Evolutionary conservation across 345 rosid genomes (phyloP), one percentile per base, ranked within the genome.

Genomic region (Trapa bicornis): DNA sequence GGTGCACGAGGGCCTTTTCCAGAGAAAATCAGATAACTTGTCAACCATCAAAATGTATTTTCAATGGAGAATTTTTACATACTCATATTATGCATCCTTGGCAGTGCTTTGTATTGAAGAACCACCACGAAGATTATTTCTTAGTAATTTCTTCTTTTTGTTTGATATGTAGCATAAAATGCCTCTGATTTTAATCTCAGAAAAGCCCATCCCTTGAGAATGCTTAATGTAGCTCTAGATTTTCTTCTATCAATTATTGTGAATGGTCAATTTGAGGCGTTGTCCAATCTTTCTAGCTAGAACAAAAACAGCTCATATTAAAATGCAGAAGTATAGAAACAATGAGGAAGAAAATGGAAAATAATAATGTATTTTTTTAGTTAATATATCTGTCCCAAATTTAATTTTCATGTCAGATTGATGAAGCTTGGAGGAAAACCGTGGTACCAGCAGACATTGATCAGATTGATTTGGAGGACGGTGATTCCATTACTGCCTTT

Each of bases 401-500:
- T 38, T 17, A 8, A 45, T 42, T 45, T 6, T 33, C 8, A 9
- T 36, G 10, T 53, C 77, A 93, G 99, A 75, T 79, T 77, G 93
- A 78, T 38, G 74, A 76, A 61, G 80, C 70, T 6, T 70, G 77
- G 72, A 77, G 54, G 41, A 83, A 79, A 65, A 76, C 66, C 1
- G 50, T 22, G 0, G 63, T 86, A 56, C 73, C 80, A 6, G 82
- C 87, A 1, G 93, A 80, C 71, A 71, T 81, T 36, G 76, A 75
- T 66, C 72, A 66, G 43, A 60, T 85, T 71, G 96, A 77, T 73
- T 73, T 91, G 89, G 97, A 86, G 73, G 71, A 80, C 2, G 93
- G 72, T 33, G 93, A 89, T 75, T 58, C 57, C 70, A 78, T 94
- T 71, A 86, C 89, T 13, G 77, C 96, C 16, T 94, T 86, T 61